Evolutionary conservation across 768 basidiomycete genomes (phyloP), one percentile per base, ranked within the genome.

Genomic region (Cyclocybe aegerita): DNA sequence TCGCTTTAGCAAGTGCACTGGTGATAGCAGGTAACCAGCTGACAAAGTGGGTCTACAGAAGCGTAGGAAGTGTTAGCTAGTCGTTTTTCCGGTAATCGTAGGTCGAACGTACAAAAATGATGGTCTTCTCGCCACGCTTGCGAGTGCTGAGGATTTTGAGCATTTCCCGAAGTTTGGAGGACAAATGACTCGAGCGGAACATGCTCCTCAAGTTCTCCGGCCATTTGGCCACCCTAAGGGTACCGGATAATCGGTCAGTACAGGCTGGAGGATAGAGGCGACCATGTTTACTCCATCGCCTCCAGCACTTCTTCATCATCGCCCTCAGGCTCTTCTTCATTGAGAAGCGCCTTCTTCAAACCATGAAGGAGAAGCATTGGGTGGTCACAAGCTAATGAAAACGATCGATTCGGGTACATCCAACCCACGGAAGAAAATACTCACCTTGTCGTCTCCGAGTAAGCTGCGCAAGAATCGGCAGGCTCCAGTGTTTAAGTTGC

Each of bases 51-150:
- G 59, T 54, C 59, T 60, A 36, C 7, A 4, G 4, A 9, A 7
- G 17, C 16, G 15, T 9, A 15, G 16, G 11, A 43, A 44, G 38
- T 0, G 11, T 29, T 23, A 43, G 29, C 7, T 0, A 4, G 16
- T n/a, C 14, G 34, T 46, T 16, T 8, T 43, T 7, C 23, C 9
- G 10, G 12, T 7, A 10, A 8, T n/a, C 11, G 4, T 15, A n/a
- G 16, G 10, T 4, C 38, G 17, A 8, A 48, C 50, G 36, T 14
- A 60, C 59, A 34, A 60, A 60, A 41, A 60, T 55, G 14, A 57
- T 54, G 10, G 59, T 49, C 39, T 60, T 60, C 38, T 57, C 45
- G 0, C 51, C 53, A 9, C 29, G 12, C 16, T 30, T 10, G 7
- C 47, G 49, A 12, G 17, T 34, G 14, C 33, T 9, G 30, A 56